These are phyloP conservation scores for Sarocladium kiliense DNA, from an alignment of 2,329 filamentous ascomycete genomes.

Conservation along the genomic window DNA sequence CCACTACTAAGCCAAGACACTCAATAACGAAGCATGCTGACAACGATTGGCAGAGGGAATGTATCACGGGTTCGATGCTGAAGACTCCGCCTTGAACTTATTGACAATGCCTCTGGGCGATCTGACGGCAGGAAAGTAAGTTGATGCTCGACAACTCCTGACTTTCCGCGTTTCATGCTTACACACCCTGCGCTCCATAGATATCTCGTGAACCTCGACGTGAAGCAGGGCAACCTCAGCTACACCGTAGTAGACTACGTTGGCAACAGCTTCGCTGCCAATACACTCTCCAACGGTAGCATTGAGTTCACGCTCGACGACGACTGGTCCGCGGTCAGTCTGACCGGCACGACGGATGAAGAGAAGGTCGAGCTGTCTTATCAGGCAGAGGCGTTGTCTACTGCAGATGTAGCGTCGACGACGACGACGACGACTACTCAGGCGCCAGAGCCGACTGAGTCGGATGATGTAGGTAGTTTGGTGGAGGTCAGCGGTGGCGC, in stretches of 20 bases:
- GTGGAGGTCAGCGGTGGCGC: neutral
- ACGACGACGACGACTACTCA: neutral
- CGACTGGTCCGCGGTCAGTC: neutral
- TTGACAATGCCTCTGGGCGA: neutral
- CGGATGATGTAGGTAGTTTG: neutral
- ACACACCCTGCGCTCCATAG: no score
- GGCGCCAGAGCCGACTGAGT: neutral
- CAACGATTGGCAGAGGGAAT: neutral
- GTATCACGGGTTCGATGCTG: neutral
- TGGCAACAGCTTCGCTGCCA: neutral
- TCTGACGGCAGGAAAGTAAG: neutral
- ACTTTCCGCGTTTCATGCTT: no score
- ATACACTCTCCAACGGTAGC: neutral
- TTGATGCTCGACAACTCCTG: neutral
- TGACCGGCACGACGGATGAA: neutral
- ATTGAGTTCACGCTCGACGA: neutral
- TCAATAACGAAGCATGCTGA: no score
- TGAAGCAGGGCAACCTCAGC: neutral
- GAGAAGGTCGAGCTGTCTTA: neutral
- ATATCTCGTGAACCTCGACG: neutral
- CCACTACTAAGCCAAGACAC: neutral
- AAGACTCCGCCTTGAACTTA: neutral
- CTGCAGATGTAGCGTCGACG: neutral
- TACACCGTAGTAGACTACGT: conserved; percentile 1
- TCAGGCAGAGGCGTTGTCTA: neutral